These are phyloP conservation scores for Plectosphaerella cucumerina DNA, from an alignment of 2,329 filamentous ascomycete species.

Conservation along the genomic window DNA sequence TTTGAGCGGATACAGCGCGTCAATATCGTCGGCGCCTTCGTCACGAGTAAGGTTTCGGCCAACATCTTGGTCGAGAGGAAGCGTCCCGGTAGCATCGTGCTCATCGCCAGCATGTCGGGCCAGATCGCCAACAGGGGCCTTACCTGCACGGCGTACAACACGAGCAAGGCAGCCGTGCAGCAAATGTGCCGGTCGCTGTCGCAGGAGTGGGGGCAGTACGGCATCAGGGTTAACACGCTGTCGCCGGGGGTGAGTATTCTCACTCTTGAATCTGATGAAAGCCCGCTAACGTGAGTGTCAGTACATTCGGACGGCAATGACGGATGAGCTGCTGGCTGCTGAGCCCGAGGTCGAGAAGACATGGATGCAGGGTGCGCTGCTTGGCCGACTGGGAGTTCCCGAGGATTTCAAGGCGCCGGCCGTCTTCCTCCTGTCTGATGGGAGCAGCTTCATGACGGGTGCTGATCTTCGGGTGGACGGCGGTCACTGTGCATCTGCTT, in stretches of 20 bases:
- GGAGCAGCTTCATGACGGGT: slow-evolving; percentile 55
- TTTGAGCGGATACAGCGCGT: slow-evolving; percentile 67
- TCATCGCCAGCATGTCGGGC: slow-evolving; percentile 46
- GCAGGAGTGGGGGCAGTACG: slow-evolving; percentile 57
- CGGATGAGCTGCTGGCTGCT: slow-evolving; percentile 35
- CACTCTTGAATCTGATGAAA: not conserved
- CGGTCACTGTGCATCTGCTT: slow-evolving; percentile 42
- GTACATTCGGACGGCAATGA: slow-evolving; percentile 46
- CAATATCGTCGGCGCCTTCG: slow-evolving; percentile 66
- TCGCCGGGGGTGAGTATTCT: slow-evolving; percentile 47
- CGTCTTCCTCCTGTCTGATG: slow-evolving; percentile 53
- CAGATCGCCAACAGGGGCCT: slow-evolving; percentile 49
- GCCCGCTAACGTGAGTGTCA: slow-evolving; percentile 5
- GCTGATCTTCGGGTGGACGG: slow-evolving; percentile 54
- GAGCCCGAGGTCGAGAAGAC: slow-evolving; percentile 46
- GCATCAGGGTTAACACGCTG: slow-evolving; percentile 63
- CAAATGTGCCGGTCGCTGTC: slow-evolving; percentile 57
- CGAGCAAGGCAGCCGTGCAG: slow-evolving; percentile 57
- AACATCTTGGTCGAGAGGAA: slow-evolving; percentile 44
- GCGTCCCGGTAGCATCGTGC: slow-evolving; percentile 41
- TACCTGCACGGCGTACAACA: slow-evolving; percentile 60
- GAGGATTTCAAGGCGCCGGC: slow-evolving; percentile 56
- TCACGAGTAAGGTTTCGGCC: slow-evolving; percentile 67
- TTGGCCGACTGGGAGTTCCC: slow-evolving; percentile 48
- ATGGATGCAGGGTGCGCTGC: slow-evolving; percentile 49